A percentile compares a stretch with the other conserved stretches of the same genome.
These are phyloP conservation scores for Suillus discolor DNA, from an alignment of 768 basidiomycete genomes.

Conservation along the genomic window DNA sequence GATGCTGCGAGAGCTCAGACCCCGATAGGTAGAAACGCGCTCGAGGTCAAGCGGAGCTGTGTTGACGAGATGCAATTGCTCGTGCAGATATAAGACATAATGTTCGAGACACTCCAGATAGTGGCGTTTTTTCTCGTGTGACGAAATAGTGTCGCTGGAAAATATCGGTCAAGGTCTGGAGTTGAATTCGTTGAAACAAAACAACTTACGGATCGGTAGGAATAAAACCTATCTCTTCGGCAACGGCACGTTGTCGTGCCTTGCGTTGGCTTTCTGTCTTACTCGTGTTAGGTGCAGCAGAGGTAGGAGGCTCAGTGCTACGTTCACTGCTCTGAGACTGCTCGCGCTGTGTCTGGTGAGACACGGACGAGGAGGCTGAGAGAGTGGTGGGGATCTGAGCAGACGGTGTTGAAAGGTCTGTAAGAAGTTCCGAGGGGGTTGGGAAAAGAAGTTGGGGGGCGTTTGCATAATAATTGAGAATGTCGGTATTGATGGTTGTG, in stretches of 20 bases:
- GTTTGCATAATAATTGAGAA: conserved; percentile 26
- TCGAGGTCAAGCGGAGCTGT: conserved; percentile 48
- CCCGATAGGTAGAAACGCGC: conserved; percentile 52
- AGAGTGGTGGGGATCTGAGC: conserved; percentile 8
- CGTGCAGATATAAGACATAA: conserved; percentile 66
- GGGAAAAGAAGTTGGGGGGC: conserved; percentile 50
- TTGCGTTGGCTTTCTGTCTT: conserved; percentile 55
- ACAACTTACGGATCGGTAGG: conserved; percentile 62
- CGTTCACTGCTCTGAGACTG: neutral
- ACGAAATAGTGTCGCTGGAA: conserved; percentile 68
- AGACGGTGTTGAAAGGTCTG: conserved; percentile 34
- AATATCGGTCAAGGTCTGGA: neutral
- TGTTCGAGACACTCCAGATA: conserved; percentile 76
- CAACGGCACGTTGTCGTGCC: conserved; percentile 58
- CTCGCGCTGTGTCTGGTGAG: neutral
- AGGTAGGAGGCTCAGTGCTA: neutral
- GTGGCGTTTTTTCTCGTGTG: conserved; percentile 76
- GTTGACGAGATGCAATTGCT: conserved; percentile 57
- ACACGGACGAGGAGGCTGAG: neutral
- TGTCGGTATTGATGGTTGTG: neutral
- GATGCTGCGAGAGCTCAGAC: conserved; percentile 64
- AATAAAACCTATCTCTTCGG: conserved; percentile 55
- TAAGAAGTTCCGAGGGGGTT: conserved; percentile 66
- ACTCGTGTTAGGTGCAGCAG: conserved; percentile 13
- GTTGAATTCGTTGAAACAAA: neutral